Evolutionary conservation across 2,329 filamentous ascomycete genomes (phyloP), one percentile per base, ranked within the genome.

Genomic region (Beauveria sp.): DNA sequence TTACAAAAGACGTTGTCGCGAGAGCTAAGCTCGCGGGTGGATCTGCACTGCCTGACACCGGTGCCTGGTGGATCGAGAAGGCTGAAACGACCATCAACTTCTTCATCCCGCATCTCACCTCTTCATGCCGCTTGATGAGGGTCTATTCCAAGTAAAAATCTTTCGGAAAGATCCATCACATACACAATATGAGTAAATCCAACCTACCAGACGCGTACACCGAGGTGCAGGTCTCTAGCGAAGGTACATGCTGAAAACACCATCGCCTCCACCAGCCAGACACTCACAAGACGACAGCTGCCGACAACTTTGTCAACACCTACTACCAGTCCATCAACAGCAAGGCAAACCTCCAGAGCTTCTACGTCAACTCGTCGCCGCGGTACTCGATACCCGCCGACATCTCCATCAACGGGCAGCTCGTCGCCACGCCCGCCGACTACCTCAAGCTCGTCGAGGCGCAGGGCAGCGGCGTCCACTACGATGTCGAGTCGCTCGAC

Each of bases 401-500:
- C 70, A 92, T 96, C 68, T 83, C 86, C 68, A 87, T 92, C 79
- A 96, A 96, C 76, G 91, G 92, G 67, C 86, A 86, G 53, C 74
- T 83, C 2, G 77, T 90, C 43, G 73, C 81, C 40, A 81, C 84
- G 61, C 87, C 86, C 0, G 75, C 78, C 56, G 85, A 86, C 50
- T 87, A 92, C 68, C 85, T 88, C 67, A 80, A 81, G 20, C 81
- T 91, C 30, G 89, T 92, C 66, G 80, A 86, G 62, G 81, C 81
- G 6, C 85, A 91, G 62, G 74, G 84, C 77, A 50, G 74, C 66
- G 67, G 77, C 75, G 75, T 86, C 18, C 75, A 80, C 66, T 95
- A 91, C 75, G 89, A 93, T 61, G 80, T 91, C 60, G 86, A 91
- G 69, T 86, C 85, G 16, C 85, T 88, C 67, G 90, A 96, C 74